A percentile compares a stretch with the other conserved stretches of the same genome.
These are phyloP conservation scores for Claviceps fusiformis DNA, from an alignment of 2,329 filamentous ascomycete species.

Conservation along the genomic window DNA sequence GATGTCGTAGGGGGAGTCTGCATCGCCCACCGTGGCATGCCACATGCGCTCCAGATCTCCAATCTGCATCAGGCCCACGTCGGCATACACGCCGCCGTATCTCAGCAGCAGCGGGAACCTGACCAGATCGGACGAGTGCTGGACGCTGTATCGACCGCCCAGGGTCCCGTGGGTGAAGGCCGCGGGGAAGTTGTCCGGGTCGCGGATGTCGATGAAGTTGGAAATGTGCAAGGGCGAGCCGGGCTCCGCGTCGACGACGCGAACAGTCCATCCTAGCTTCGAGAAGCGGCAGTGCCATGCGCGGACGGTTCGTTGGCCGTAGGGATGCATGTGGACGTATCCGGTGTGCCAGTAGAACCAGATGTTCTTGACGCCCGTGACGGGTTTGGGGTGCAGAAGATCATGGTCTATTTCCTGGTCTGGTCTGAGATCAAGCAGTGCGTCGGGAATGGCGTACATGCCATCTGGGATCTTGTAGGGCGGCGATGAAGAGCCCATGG, in stretches of 20 bases:
- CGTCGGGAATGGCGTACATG: conserved; percentile 23
- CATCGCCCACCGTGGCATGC: conserved; percentile 32
- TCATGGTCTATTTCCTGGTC: conserved; percentile 31
- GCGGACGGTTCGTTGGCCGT: conserved; percentile 37
- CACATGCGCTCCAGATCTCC: conserved; percentile 42
- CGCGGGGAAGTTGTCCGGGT: conserved; percentile 29
- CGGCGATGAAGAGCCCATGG: not conserved
- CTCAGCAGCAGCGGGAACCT: conserved; percentile 41
- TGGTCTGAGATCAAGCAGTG: conserved; percentile 30
- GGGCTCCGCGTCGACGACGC: conserved; percentile 32
- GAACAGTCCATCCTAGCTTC: conserved; percentile 37
- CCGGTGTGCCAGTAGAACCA: conserved; percentile 47
- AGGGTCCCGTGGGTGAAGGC: conserved; percentile 37
- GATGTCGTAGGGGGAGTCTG: conserved; percentile 31
- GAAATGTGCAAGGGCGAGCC: conserved; percentile 33
- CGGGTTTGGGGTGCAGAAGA: conserved; percentile 24
- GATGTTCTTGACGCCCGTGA: conserved; percentile 35
- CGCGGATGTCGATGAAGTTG: conserved; percentile 32
- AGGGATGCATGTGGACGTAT: conserved; percentile 33
- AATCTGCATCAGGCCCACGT: conserved; percentile 43
- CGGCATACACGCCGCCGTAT: conserved; percentile 45
- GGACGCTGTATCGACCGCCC: conserved; percentile 32
- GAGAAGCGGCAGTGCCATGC: conserved; percentile 40
- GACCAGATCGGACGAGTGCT: conserved; percentile 45
- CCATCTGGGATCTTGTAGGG: not conserved